Evolutionary conservation across 768 basidiomycete genomes (phyloP), one percentile per base, ranked within the genome.

Genomic region (Brasilioporus rufonigricans): DNA sequence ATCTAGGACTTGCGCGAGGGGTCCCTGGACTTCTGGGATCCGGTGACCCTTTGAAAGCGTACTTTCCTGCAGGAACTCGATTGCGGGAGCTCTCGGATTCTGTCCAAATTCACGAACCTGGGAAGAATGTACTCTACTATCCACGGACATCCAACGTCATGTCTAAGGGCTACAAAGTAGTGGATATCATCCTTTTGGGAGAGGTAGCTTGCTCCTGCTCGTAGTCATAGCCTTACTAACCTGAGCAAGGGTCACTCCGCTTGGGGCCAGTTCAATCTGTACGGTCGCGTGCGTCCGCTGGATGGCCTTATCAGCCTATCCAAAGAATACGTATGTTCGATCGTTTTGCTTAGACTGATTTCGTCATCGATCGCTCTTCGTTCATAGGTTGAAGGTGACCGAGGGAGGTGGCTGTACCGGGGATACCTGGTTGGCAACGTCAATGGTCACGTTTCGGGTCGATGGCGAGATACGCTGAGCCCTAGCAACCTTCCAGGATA

Each of bases 391-490:
- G 80, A 83, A 54, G 83, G 80, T 24, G 86, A 86, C 53, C 77
- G 93, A 54, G 92, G 91, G 12, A 83, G 79, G 61, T 94, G 92
- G 92, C 71, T 93, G 23, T 94, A 94, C 69, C 80, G 91, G 45
- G 91, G 91, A 12, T 93, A 90, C 69, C 75, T 93, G 47, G 80
- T 91, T 35, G 89, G 89, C 8, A 80, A 83, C 53, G 69, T 72
- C 18, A 76, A 87, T 56, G 87, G 89, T 11, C 84, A 85, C 63
- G 69, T 93, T 33, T 84, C 89, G 18, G 93, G 93, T 32, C 77
- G 93, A 44, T 96, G 93, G 93, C 77, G 93, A 58, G 93, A 96
- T 63, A 89, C 88, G 4, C 68, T 90, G 43, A 92, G 84, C 46
- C 82, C 84, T 0, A 68, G 78, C 11, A 71, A 80, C 29, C 73